These are phyloP conservation scores for Penicillium paradoxum DNA, from an alignment of 495 filamentous ascomycete genomes.

Conservation along the genomic window DNA sequence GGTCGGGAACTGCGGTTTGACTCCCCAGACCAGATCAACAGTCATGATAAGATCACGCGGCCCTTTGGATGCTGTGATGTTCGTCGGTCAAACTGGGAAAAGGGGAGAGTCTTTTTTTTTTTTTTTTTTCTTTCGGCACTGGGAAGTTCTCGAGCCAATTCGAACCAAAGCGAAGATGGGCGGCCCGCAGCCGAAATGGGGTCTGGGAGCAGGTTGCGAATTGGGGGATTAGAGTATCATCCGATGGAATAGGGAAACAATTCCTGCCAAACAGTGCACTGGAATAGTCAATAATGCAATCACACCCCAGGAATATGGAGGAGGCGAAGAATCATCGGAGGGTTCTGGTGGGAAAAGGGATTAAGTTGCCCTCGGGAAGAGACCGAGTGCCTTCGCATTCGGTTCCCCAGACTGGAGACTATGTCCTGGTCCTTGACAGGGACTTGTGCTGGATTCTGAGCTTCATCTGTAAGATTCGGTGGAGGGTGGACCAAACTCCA, in stretches of 20 bases:
- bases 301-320: slow-evolving; percentile 2
- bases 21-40: slow-evolving; percentile 26
- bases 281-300: neutral
- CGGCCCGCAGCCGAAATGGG: slow-evolving; percentile 11
- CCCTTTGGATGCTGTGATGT: neutral
- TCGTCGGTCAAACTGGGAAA: slow-evolving; percentile 2
- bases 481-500: neutral
- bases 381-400: slow-evolving; percentile 7
- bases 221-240: slow-evolving; percentile 15
- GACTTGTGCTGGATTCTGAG: neutral
- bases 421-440: neutral
- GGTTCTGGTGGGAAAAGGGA: slow-evolving; percentile 18
- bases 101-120: no score
- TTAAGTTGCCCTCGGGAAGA: slow-evolving; percentile 28
- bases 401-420: slow-evolving; percentile 17
- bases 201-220: slow-evolving; percentile 1
- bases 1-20: slow-evolving; percentile 23
- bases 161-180: neutral
- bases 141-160: neutral
- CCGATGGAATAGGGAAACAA: slow-evolving; percentile 1
- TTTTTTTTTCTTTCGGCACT: slow-evolving; percentile 6
- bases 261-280: neutral
- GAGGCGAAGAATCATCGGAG: slow-evolving; percentile 7
- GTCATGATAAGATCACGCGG: slow-evolving; percentile 29
- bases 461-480: neutral